A percentile compares a stretch with the other conserved stretches of the same genome.
Evolutionary conservation across 805 yeast species (phyloP).

Genomic region (Candida ipomoeae): DNA sequence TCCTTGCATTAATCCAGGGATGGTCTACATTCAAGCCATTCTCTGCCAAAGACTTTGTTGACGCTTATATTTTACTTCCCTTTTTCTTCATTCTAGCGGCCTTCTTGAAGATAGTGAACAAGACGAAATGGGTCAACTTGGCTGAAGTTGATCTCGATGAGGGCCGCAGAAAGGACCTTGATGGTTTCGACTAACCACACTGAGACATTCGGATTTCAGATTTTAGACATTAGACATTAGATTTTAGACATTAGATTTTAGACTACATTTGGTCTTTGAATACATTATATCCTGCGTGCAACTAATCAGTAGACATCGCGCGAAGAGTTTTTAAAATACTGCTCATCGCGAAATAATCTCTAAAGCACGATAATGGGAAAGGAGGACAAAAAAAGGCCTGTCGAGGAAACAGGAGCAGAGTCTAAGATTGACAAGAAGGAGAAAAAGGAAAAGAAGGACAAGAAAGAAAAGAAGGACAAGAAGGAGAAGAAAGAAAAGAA

Average conservation of each 20-base stretch:
- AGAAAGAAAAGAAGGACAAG: constrained; percentile 23
- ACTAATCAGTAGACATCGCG: constrained; percentile 3
- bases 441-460: constrained; percentile 19
- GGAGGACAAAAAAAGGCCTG: constrained; percentile 29
- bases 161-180: constrained; percentile 44
- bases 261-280: neutral
- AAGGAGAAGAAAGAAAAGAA: constrained; percentile 22
- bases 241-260: neutral
- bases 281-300: constrained; percentile 1
- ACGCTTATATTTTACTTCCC: constrained; percentile 61
- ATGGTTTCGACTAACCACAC: neutral
- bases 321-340: constrained; percentile 1
- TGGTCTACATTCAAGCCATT: constrained; percentile 63
- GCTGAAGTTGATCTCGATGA: constrained; percentile 47
- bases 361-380: constrained; percentile 13
- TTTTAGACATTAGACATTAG: neutral
- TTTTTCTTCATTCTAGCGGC: constrained; percentile 42
- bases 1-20: constrained; percentile 60
- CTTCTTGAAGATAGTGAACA: constrained; percentile 37
- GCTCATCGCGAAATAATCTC: neutral
- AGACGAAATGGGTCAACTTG: constrained; percentile 39
- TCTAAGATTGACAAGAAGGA: constrained; percentile 17
- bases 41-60: constrained; percentile 42
- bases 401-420: constrained; percentile 23
- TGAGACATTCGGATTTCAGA: neutral